Percentiles rank a stretch among this genome's conserved stretches.
These are phyloP conservation scores for Trichodelitschia bisporula DNA, from an alignment of 495 filamentous ascomycete species.

Conservation along the genomic window DNA sequence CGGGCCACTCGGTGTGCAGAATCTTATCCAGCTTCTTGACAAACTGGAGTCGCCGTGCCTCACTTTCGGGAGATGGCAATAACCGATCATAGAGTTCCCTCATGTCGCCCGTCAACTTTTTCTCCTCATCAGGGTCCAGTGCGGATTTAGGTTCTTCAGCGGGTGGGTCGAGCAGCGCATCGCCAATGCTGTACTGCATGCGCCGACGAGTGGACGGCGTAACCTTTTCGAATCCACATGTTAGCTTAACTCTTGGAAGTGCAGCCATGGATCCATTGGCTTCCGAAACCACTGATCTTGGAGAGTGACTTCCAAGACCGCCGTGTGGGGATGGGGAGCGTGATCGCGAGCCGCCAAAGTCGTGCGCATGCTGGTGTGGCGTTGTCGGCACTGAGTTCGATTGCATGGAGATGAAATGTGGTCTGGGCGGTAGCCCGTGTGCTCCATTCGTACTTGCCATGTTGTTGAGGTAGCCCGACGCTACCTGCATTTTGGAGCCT, in stretches of 20 bases:
- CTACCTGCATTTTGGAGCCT: too few relatives aligned
- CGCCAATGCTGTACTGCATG: conserved; percentile 70
- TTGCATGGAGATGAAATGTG: conserved; percentile 26
- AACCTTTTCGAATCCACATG: conserved; percentile 63
- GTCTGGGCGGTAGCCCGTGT: conserved; percentile 7
- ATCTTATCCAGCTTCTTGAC: conserved; percentile 67
- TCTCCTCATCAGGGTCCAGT: conserved; percentile 51
- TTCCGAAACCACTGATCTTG: conserved; percentile 76
- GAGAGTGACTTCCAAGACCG: conserved; percentile 47
- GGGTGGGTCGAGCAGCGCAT: conserved; percentile 31
- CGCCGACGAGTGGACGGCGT: conserved; percentile 47
- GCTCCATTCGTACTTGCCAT: too few relatives aligned
- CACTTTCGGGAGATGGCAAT: conserved; percentile 58
- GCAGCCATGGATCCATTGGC: conserved; percentile 46
- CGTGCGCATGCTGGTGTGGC: conserved; percentile 67
- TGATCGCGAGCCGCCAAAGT: conserved; percentile 61
- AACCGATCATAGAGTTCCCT: conserved; percentile 60
- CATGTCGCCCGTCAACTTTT: conserved; percentile 57
- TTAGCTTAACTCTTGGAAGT: conserved; percentile 23
- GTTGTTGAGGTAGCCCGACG: too few relatives aligned
- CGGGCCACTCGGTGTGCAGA: conserved; percentile 78
- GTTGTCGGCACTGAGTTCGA: conserved; percentile 89
- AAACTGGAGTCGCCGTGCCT: conserved; percentile 45
- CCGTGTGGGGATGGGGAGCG: conserved; percentile 67
- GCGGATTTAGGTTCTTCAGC: conserved; percentile 40